Percentiles rank a stretch among this genome's conserved stretches.
Evolutionary conservation across 345 rosid genomes (phyloP).

Genomic region (Hypericum androsaemum): DNA sequence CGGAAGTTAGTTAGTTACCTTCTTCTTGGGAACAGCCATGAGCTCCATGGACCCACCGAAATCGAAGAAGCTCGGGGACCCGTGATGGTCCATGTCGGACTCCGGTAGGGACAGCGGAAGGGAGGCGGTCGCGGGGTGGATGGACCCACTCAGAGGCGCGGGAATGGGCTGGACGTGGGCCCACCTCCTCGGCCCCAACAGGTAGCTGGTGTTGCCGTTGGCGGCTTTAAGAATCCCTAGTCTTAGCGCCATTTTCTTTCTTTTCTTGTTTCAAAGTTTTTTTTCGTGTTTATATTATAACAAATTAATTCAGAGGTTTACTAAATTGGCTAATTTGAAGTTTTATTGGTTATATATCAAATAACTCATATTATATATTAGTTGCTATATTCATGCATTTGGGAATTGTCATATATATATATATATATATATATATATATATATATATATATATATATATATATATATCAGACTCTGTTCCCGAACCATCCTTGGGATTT

Average conservation of each 20-base stretch:
- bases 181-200: conserved; percentile 24
- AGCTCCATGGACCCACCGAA: conserved; percentile 66
- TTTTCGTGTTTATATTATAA: too few relatives aligned
- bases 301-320: too few relatives aligned
- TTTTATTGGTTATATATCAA: too few relatives aligned
- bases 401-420: too few relatives aligned
- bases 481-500: too few relatives aligned
- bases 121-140: conserved; percentile 17
- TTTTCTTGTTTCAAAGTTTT: too few relatives aligned
- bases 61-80: conserved; percentile 31
- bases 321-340: too few relatives aligned
- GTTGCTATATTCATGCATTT: too few relatives aligned
- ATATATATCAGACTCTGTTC: too few relatives aligned
- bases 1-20: conserved; percentile 30
- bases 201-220: conserved; percentile 9
- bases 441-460: too few relatives aligned
- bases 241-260: conserved; percentile 57
- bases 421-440: too few relatives aligned
- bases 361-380: too few relatives aligned
- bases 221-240: conserved; percentile 34
- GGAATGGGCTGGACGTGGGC: conserved; percentile 35
- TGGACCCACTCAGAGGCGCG: conserved; percentile 26
- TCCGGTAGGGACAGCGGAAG: conserved; percentile 36
- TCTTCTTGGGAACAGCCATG: conserved; percentile 90
- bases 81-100: conserved; percentile 30